Base-by-base conservation (phyloP, 345 rosid species). In the Kernera saxatilis region DNA sequence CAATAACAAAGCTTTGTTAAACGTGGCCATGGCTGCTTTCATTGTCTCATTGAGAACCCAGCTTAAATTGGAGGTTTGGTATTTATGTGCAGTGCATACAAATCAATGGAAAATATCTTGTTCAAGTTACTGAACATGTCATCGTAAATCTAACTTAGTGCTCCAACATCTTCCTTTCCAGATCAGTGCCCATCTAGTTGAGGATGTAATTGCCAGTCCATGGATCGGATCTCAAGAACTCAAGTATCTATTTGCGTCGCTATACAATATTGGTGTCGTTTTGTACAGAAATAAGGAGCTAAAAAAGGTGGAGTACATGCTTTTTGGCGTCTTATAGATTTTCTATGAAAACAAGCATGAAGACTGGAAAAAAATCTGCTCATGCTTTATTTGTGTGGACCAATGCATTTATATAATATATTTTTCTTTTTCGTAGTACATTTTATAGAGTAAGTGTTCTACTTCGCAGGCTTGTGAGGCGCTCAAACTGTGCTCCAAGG, bases 401-500 rank as follows among this genome's bases (percentile, higher is more conserved):
- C 33, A 14, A 41, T 74, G 64, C 67, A 32, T 41, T 39, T n/a
- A 29, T 21, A 32, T 35, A 37, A 8, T 21, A 21, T 15, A 11
- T 63, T 45, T 14, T 17, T 49, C 8, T 48, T 59, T 26, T 17
- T 40, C 44, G 6, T 48, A 19, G 53, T 15, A 32, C 32, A 43
- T 18, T 74, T 25, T 44, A 67, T 21, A 52, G 37, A 18, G 32
- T 25, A 45, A 44, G 5, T 61, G 35, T 25, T 75, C 63, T 19
- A 62, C 54, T 81, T 82, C 78, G 71, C 87, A 91, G 97, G 95
- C 96, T 71, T 87, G 87, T 67, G 78, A 81, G 84, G 87, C 91
- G 22, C 75, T 93, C 46, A 82, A 81, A 69, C 76, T 93, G 56
- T 86, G 86, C 68, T 82, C 81, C 74, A 81, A 77, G 70, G 97